A percentile compares a stretch with the other conserved stretches of the same genome.
phyloP scores from a whole-genome alignment of 2,329 filamentous ascomycete genomes.

The Albifimbria verrucaria region DNA sequence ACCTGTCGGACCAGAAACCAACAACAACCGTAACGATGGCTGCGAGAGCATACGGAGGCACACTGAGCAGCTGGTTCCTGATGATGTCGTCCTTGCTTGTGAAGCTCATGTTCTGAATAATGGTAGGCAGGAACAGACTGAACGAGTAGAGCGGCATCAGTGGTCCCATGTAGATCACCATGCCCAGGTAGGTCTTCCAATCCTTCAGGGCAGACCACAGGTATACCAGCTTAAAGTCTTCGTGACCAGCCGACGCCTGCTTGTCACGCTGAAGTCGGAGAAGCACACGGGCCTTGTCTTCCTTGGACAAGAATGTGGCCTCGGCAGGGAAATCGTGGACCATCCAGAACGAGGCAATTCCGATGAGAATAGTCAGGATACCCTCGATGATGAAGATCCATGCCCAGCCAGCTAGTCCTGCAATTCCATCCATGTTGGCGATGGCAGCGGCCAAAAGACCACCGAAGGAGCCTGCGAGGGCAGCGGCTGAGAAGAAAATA shows the following conservation, averaged over 20 bases:
- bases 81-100: constrained; percentile 28
- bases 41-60: constrained; percentile 37
- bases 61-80: constrained; percentile 44
- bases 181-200: constrained; percentile 79
- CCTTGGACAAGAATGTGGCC: constrained; percentile 66
- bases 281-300: constrained; percentile 70
- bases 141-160: constrained; percentile 73
- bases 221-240: constrained; percentile 70
- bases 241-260: constrained; percentile 71
- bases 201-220: constrained; percentile 71
- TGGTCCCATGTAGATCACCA: constrained; percentile 75
- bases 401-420: constrained; percentile 53
- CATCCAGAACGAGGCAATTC: constrained; percentile 68
- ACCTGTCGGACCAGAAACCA: constrained; percentile 72
- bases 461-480: constrained; percentile 74
- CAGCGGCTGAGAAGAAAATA: constrained; percentile 81
- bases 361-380: constrained; percentile 65
- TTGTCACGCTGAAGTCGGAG: constrained; percentile 67
- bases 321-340: constrained; percentile 80
- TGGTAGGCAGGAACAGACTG: constrained; percentile 75
- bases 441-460: constrained; percentile 72
- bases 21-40: constrained; percentile 33
- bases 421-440: constrained; percentile 63
- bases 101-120: constrained; percentile 57
- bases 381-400: constrained; percentile 73